Evolutionary conservation across 2,329 filamentous ascomycete species (phyloP), one percentile per base, ranked within the genome.

Genomic region (Trichoderma brevicompactum): DNA sequence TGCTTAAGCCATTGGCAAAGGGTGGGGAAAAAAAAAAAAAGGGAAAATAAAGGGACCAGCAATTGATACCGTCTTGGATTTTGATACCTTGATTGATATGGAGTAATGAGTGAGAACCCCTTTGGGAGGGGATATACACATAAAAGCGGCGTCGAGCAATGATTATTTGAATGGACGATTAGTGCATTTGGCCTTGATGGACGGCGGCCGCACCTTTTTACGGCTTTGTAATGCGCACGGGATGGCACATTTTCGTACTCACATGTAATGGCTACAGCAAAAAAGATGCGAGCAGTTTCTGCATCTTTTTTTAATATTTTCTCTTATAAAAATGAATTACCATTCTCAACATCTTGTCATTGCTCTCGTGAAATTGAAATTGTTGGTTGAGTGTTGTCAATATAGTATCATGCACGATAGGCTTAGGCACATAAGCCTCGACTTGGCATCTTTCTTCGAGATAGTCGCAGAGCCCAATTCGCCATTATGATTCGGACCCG

Each of bases 261-360:
- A 61, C 56, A 62, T 63, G 59, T 62, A 63, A 56, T 63, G 65
- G 65, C 44, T 23, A 52, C n/a, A 64, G 43, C 32, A 38, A 32
- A 53, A 53, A 54, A 28, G 55, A 48, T 49, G 50, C 34, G 40
- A 23, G 44, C 46, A 28, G 23, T 28, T 28, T 28, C 23, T 43
- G 40, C 54, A 65, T 53, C 55, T 59, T 59, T 44, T 44, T 48
- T 28, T 28, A 36, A 46, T 44, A 46, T 40, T 56, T 23, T 48
- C 23, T 41, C 36, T 52, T 28, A 28, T 5, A 28, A 28, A 28
- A 28, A 28, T 28, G 23, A 28, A 28, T 28, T 28, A 28, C 23
- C 23, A 28, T 28, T 28, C 2, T 28, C 23, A 28, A 28, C 23
- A 5, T 28, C 23, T 28, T 28, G 23, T 28, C 5, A 28, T 5